Base-by-base conservation (phyloP, 768 basidiomycete genomes). In the Lenzites betulinus region DNA sequence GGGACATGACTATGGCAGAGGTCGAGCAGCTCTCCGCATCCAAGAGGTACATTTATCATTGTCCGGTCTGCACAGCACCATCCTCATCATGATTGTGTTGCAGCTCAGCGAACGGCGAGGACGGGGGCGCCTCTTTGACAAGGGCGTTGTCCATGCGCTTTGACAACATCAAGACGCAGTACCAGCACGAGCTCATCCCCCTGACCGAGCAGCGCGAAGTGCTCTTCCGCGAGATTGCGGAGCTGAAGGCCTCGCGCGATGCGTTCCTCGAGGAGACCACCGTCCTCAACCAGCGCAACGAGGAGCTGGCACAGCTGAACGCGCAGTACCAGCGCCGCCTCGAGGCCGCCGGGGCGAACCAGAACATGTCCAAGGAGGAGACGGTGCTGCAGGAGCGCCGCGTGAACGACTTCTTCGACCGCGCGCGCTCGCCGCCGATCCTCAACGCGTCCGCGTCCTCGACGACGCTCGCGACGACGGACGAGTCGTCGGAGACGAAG, bases 1-100 rank as follows among this genome's bases (percentile, higher is more conserved):
- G 96, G 30, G 97, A 98, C 67, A 84, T 98, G 77, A 84, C 92
- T 12, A 75, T 98, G 58, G 95, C 94, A 0, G 96, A 99, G 73
- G 85, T 98, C 38, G 95, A 96, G 69, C 95, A 98, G 75, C 79
- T 99, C 35, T 83, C 86, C 20, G 84, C 83, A 20, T 83, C 82
- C 0, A 91, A 86, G 70, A 85, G 82, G 94, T 95, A 66, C 50
- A 80, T 77, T 6, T 20, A 46, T 35, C 7, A 26, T 30, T 16
- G 6, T 22, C 6, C 22, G 22, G 30, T 42, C 12, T 46, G 58
- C 26, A 23, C 9, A 35, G 39, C 22, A 1, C 35, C 12, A 39
- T 53, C 35, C 20, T 59, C 23, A 63, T 66, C 20, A 22, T 25
- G 7, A 26, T 43, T 2, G 26, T n/a, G 7, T 38, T 39, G 25